A percentile compares a stretch with the other conserved stretches of the same genome.
These are phyloP conservation scores for Fraxinus angustifolia DNA, from an alignment of 305 asterid genomes.

Conservation along the genomic window DNA sequence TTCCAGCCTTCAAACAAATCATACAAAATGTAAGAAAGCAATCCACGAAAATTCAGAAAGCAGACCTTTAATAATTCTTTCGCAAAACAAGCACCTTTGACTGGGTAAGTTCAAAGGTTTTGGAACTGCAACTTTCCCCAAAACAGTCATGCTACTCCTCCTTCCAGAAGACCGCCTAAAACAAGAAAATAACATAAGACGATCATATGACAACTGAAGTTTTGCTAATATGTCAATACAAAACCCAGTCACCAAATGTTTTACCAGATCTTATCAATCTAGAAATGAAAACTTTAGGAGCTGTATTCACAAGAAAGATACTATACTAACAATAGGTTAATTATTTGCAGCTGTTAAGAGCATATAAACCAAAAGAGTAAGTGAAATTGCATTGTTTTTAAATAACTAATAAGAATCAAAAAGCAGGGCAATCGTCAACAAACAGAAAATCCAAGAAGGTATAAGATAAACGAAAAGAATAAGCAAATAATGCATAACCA, in stretches of 20 bases:
- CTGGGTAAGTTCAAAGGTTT: constrained; percentile 97
- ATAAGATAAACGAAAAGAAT: not conserved
- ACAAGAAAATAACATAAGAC: constrained; percentile 18
- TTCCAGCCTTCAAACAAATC: constrained; percentile 70
- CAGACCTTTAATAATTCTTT: constrained; percentile 1
- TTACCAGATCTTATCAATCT: constrained; percentile 6
- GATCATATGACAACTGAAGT: constrained; percentile 8
- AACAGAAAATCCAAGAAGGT: constrained; percentile 5
- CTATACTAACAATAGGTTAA: not conserved
- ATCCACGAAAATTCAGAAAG: constrained; percentile 16
- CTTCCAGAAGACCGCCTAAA: constrained; percentile 81
- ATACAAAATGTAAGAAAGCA: constrained; percentile 31
- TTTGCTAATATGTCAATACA: not conserved
- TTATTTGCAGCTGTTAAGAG: constrained; percentile 11
- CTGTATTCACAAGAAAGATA: not conserved
- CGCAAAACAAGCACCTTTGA: constrained; percentile 57
- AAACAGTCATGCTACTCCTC: constrained; percentile 88
- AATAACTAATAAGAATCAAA: not conserved
- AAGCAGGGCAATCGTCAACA: not conserved
- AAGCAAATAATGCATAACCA: not conserved
- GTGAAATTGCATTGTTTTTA: not conserved
- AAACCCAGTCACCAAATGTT: constrained; percentile 3
- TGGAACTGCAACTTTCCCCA: constrained; percentile 96
- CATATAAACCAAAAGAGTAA: constrained; percentile 8
- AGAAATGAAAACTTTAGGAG: not conserved